Base-by-base conservation (phyloP, 495 filamentous ascomycete genomes). In the Cenococcum geophilum region DNA sequence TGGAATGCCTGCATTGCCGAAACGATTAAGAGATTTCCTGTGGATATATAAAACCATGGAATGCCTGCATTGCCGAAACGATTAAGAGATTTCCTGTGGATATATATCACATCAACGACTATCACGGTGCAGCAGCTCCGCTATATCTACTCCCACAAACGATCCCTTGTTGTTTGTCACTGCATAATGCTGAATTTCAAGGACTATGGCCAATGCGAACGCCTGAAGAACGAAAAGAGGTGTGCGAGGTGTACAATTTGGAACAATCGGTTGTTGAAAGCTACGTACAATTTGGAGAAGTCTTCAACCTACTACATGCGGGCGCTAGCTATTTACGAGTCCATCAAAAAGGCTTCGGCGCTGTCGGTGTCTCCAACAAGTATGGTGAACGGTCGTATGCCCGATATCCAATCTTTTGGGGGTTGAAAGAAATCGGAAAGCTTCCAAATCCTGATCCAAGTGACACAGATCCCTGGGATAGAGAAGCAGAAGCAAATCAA, bases 21-120 rank as follows among this genome's bases (percentile, higher is more conserved):
- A 56, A 71, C 84, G 0, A 79, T 88, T 55, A 78, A 71, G 34
- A 76, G 80, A n/a, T 84, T 82, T 68, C 80, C 83, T 0, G 76
- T 88, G 47, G 86, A 90, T 66, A 68, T 91, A 21, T 91, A 91
- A 90, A n/a, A n/a, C n/a, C n/a, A n/a, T n/a, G n/a, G n/a, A n/a
- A n/a, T n/a, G n/a, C 81, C 60, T 88, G 85, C 61, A 87, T 88
- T 66, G 83, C 86, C 1, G 76, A 84, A 56, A 71, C 84, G 0
- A 79, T 88, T 54, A 78, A 71, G 35, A 76, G 80, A n/a, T 84
- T 82, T 68, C 80, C 84, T 0, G 76, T 88, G 45, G 86, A 90
- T 66, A 68, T 91, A 21, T 91, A 91, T 68, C 87, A 91, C 69
- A 86, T 89, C 68, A 91, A 91, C 71, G 87, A 91, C 70, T 91